Conservation (phyloP, 345 rosid species). For the Ceriops zippeliana region DNA sequence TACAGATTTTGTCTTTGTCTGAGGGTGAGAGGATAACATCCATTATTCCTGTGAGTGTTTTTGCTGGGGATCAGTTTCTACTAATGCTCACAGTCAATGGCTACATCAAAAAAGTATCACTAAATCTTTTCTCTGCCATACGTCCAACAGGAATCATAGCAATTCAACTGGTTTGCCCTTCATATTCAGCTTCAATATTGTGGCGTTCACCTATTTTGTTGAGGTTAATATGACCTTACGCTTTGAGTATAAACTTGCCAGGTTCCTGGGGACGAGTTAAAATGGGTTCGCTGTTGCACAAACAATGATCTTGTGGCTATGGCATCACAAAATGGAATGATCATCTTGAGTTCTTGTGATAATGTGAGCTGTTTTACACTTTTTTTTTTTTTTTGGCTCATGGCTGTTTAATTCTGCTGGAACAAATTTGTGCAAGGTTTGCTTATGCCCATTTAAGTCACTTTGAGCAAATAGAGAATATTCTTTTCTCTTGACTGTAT, state of each 20-base stretch:
- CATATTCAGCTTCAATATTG: slow-evolving; percentile 9
- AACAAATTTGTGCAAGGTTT: background rate
- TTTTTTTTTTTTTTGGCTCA: background rate
- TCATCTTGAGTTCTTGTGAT: slow-evolving; percentile 72
- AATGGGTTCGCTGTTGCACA: slow-evolving; percentile 88
- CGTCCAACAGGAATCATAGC: slow-evolving; percentile 98
- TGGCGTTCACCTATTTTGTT: background rate
- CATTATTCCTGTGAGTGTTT: slow-evolving; percentile 81
- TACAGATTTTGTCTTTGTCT: slow-evolving; percentile 76
- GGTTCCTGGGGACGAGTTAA: slow-evolving; percentile 94
- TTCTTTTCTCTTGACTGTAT: background rate
- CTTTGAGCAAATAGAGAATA: slow-evolving; percentile 3
- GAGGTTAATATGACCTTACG: background rate
- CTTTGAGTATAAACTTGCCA: slow-evolving; percentile 26
- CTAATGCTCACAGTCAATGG: slow-evolving; percentile 93
- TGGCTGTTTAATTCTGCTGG: background rate
- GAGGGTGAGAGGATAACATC: slow-evolving; percentile 98
- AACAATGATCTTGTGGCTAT: slow-evolving; percentile 88
- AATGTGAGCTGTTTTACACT: slow-evolving; percentile 43
- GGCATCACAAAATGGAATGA: slow-evolving; percentile 98
- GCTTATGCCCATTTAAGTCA: background rate
- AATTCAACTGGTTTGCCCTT: slow-evolving; percentile 74
- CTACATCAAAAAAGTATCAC: slow-evolving; percentile 93
- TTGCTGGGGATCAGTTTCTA: slow-evolving; percentile 70
- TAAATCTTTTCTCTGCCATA: slow-evolving; percentile 74